A percentile compares a stretch with the other conserved stretches of the same genome.
These are phyloP conservation scores for Phytopythium litorale DNA, from an alignment of 352 stramenopile species.

Conservation along the genomic window DNA sequence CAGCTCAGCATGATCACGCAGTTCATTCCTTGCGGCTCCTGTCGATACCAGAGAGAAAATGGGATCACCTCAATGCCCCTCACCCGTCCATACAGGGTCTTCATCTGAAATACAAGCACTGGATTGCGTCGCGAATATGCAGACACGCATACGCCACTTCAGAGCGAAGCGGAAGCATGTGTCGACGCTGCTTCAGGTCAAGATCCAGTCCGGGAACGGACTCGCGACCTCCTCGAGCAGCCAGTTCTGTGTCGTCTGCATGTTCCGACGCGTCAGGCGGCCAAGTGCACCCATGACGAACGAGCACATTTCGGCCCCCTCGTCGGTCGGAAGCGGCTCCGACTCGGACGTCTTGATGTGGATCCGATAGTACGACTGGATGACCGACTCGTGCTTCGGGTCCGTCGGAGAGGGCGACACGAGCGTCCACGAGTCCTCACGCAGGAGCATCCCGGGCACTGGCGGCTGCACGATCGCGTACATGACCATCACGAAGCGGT, in stretches of 20 bases:
- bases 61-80: too few species aligned
- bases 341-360: slow-evolving; percentile 2
- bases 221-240: slow-evolving; percentile 5
- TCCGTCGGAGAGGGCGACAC: not conserved
- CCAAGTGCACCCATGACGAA: slow-evolving; percentile 7
- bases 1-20: too few species aligned
- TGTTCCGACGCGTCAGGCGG: slow-evolving; percentile 4
- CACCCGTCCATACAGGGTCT: too few species aligned
- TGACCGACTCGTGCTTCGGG: slow-evolving; percentile 4
- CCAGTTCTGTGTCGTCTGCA: slow-evolving; percentile 10
- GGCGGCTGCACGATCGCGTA: slow-evolving; percentile 8
- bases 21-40: too few species aligned
- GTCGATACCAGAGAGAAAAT: too few species aligned
- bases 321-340: not conserved
- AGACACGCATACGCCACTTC: not conserved
- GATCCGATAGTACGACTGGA: slow-evolving; percentile 9
- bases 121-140: not conserved
- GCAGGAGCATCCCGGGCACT: slow-evolving; percentile 2
- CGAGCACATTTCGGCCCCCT: slow-evolving; percentile 1
- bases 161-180: too few species aligned
- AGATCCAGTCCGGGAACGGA: slow-evolving; percentile 9
- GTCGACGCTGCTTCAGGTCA: not conserved
- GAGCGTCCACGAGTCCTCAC: slow-evolving; percentile 9
- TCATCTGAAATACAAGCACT: too few species aligned
- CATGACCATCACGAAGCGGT: slow-evolving; percentile 9